Conservation (phyloP, 495 filamentous ascomycete species). For the Trichodelitschia bisporula region DNA sequence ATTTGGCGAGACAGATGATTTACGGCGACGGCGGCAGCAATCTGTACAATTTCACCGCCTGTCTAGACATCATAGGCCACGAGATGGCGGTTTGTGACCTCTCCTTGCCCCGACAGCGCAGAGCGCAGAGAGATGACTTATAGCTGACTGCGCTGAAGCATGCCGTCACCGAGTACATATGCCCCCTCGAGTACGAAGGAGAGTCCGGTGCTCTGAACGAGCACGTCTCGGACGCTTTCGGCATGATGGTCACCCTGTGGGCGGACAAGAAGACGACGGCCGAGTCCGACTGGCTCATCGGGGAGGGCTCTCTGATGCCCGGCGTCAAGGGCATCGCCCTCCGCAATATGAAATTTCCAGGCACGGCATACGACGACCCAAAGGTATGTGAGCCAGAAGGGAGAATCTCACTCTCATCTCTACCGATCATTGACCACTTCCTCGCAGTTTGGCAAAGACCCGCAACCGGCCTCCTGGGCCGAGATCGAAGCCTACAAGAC, state of each 20-base stretch:
- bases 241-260: slow-evolving; percentile 27
- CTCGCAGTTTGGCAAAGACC: too few relatives aligned
- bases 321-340: slow-evolving; percentile 21
- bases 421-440: too few relatives aligned
- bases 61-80: slow-evolving; percentile 25
- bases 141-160: too few relatives aligned
- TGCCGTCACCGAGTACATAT: slow-evolving; percentile 22
- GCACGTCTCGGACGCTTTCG: slow-evolving; percentile 26
- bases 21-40: slow-evolving; percentile 24
- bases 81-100: too few relatives aligned
- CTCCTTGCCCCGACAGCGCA: too few relatives aligned
- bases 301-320: slow-evolving; percentile 21
- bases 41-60: slow-evolving; percentile 15
- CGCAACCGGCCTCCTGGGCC: too few relatives aligned
- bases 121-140: too few relatives aligned
- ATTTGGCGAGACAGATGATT: slow-evolving; percentile 16
- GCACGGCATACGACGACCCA: slow-evolving; percentile 22
- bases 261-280: slow-evolving; percentile 18
- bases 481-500: slow-evolving; percentile 16
- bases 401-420: too few relatives aligned
- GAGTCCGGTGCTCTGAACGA: slow-evolving; percentile 27
- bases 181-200: slow-evolving; percentile 18
- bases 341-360: slow-evolving; percentile 25
- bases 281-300: slow-evolving; percentile 26
- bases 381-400: too few relatives aligned